phyloP scores from a whole-genome alignment of 2,329 filamentous ascomycete species.

The Sphaerulina populicola region DNA sequence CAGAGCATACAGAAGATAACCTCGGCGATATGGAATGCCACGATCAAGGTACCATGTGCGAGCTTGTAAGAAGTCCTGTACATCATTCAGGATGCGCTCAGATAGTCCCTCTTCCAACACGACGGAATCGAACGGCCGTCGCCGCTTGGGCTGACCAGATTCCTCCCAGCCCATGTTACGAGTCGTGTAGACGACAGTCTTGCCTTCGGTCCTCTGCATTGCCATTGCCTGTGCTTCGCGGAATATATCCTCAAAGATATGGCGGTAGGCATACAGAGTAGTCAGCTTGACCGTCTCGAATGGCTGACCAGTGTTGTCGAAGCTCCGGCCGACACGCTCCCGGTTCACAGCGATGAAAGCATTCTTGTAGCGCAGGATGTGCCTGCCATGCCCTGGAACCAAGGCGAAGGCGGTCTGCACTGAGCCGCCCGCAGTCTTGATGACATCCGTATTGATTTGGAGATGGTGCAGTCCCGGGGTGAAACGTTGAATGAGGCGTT shows the following conservation, averaged over 20 bases:
- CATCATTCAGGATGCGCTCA: conserved; percentile 69
- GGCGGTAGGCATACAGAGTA: conserved; percentile 78
- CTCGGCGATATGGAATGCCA: conserved; percentile 86
- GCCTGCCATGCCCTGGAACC: conserved; percentile 81
- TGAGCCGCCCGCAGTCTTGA: conserved; percentile 56
- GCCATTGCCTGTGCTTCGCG: conserved; percentile 76
- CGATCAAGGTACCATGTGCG: conserved; percentile 86
- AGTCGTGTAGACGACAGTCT: conserved; percentile 83
- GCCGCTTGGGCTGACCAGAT: conserved; percentile 75
- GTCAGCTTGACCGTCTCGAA: conserved; percentile 93
- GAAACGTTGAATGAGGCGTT: conserved; percentile 49
- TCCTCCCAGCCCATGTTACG: conserved; percentile 76
- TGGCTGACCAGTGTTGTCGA: conserved; percentile 72
- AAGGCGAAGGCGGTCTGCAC: conserved; percentile 74
- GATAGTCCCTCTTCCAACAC: conserved; percentile 77
- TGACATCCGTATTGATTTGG: conserved; percentile 56
- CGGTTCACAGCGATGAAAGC: conserved; percentile 82
- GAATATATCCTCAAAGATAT: conserved; percentile 86
- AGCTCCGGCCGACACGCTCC: conserved; percentile 71
- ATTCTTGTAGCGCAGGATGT: conserved; percentile 77
- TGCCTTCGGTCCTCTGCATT: conserved; percentile 73
- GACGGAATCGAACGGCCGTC: conserved; percentile 80
- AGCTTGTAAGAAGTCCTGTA: conserved; percentile 69
- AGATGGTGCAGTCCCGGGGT: conserved; percentile 56
- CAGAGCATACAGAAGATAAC: conserved; percentile 61